Base-by-base conservation (phyloP, 495 filamentous ascomycete species). In the Darksidea phi region DNA sequence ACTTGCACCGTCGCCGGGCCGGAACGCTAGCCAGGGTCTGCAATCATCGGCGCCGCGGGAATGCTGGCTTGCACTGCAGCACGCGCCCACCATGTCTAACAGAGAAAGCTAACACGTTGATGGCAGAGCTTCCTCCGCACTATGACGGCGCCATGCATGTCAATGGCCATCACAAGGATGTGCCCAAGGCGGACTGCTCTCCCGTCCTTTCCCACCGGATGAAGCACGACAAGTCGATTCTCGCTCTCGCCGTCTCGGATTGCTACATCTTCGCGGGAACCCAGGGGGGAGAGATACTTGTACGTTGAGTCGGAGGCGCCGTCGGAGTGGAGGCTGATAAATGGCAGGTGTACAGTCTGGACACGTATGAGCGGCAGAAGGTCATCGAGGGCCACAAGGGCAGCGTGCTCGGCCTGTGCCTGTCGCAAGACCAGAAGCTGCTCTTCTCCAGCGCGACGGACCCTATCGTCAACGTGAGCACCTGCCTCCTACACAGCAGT, bases 361-460 rank as follows among this genome's bases (percentile, higher is more conserved):
- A 88, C 64, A 93, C 91, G 1, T 97, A 88, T 72, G 86, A 93
- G 71, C 84, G 86, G 18, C 80, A 87, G 32, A 78, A 82, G 45
- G 86, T 84, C 0, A 83, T 97, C 56, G 86, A 89, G 63, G 94
- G 88, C 11, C 94, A 98, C 75, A 86, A 86, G 68, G 88, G 92
- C 36, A 95, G 91, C 69, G 90, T 98, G 41, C 84, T 98, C 38
- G 88, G 84, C 64, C 81, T 98, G 2, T 90, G 82, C 71, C 78
- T 97, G 1, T 89, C 88, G 8, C 77, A 84, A 36, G 89, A 94
- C 71, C 73, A 82, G 38, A 78, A 79, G 41, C 76, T 94, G 15
- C 85, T 98, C 15, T 94, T 98, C 72, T 97, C 95, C 32, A 92
- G 87, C 69, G 95, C 90, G 17, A 91, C 90, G 38, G 95, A 98